Evolutionary conservation across 2,329 filamentous ascomycete species (phyloP).

Genomic region (Lachnellula cervina): DNA sequence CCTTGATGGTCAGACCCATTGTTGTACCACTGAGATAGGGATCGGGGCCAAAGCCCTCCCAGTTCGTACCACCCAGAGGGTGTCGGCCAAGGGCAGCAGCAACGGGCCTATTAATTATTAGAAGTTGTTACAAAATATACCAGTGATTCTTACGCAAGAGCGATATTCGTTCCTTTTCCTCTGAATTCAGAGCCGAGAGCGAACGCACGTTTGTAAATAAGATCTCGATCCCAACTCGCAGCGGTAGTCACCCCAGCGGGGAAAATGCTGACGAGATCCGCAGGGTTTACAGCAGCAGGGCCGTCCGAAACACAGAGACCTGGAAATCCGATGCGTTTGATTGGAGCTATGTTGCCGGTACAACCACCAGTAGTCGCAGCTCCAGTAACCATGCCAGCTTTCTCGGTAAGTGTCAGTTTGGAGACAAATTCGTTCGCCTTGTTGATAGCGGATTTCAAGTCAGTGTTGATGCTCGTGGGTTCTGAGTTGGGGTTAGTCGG

Average conservation of each 20-base stretch:
- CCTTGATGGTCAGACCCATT: slow-evolving; percentile 35
- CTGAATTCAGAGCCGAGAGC: slow-evolving; percentile 74
- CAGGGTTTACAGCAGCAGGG: slow-evolving; percentile 30
- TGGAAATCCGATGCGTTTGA: slow-evolving; percentile 9
- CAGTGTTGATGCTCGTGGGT: background rate
- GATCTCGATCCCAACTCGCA: slow-evolving; percentile 69
- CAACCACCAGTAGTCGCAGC: slow-evolving; percentile 3
- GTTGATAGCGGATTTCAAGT: slow-evolving; percentile 49
- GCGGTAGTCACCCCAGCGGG: slow-evolving; percentile 67
- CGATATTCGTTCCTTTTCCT: slow-evolving; percentile 72
- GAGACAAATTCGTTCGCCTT: slow-evolving; percentile 65
- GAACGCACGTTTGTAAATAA: slow-evolving; percentile 62
- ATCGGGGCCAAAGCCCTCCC: slow-evolving; percentile 46
- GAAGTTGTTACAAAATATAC: background rate
- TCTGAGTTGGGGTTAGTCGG: background rate
- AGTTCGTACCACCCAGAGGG: slow-evolving; percentile 62
- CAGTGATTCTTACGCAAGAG: slow-evolving; percentile 45
- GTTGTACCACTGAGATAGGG: slow-evolving; percentile 22
- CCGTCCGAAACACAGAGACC: slow-evolving; percentile 19
- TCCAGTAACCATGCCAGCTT: slow-evolving; percentile 15
- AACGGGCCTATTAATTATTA: slow-evolving; percentile 17
- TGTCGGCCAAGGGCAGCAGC: slow-evolving; percentile 65
- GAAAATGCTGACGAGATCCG: slow-evolving; percentile 50
- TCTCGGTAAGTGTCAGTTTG: slow-evolving; percentile 31
- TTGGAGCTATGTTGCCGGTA: slow-evolving; percentile 17